Percentiles rank a stretch among this genome's conserved stretches.
Evolutionary conservation across 192 early-diverging fungal genomes (phyloP).

Genomic region (Linnemannia schmuckeri): DNA sequence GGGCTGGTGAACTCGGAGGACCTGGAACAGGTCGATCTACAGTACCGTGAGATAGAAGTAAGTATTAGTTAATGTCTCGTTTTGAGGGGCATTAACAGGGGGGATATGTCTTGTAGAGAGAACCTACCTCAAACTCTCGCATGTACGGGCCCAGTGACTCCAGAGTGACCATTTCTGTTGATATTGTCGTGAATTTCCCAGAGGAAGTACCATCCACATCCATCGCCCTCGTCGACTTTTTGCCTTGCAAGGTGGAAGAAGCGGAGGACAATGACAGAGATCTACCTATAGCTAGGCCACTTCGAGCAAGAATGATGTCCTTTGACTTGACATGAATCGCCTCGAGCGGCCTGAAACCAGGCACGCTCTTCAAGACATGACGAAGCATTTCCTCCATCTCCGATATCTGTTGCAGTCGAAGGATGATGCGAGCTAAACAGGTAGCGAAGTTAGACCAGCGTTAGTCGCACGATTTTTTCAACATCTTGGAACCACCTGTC

Average conservation of each 20-base stretch:
- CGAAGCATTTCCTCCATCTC: conserved; percentile 55
- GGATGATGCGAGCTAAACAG: conserved; percentile 45
- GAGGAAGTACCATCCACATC: conserved; percentile 2
- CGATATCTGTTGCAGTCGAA: conserved; percentile 57
- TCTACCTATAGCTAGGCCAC: background rate
- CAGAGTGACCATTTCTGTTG: conserved; percentile 12
- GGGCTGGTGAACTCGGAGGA: conserved; percentile 38
- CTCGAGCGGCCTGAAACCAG: conserved; percentile 60
- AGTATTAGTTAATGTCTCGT: background rate
- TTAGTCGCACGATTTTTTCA: background rate
- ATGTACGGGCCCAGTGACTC: conserved; percentile 50
- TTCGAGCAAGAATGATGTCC: background rate
- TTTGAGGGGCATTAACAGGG: background rate
- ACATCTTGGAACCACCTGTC: too few species aligned
- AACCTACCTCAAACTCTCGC: conserved; percentile 53
- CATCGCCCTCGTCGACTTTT: conserved; percentile 5
- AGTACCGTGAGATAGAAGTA: background rate
- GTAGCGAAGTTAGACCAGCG: background rate
- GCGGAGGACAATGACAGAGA: background rate
- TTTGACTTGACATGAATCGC: conserved; percentile 29
- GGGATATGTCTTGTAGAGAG: background rate
- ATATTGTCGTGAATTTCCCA: background rate
- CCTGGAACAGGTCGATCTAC: conserved; percentile 47
- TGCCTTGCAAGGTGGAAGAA: conserved; percentile 15
- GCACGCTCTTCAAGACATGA: conserved; percentile 41